Evolutionary conservation across 148 eudicot species (phyloP).

Genomic region (Amaranthus hypochondriacus): DNA sequence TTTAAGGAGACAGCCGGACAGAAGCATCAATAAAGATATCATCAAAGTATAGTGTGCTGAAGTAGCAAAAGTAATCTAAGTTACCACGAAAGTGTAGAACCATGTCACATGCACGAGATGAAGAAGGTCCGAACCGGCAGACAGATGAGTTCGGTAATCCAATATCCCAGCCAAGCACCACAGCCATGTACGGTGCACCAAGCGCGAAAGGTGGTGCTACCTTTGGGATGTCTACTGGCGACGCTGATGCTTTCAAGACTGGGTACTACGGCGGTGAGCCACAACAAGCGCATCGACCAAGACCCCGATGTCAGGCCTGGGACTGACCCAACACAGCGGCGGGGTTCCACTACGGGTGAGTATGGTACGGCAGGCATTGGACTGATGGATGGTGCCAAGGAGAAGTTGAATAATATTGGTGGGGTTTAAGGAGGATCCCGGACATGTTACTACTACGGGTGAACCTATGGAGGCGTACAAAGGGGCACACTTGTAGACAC

Average conservation of each 20-base stretch:
- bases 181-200: constrained; percentile 20
- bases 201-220: constrained; percentile 15
- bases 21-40: no score
- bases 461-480: constrained; percentile 17
- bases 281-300: neutral
- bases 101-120: constrained; percentile 16
- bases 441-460: constrained; percentile 18
- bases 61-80: no score
- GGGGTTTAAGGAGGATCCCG: constrained; percentile 22
- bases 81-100: neutral
- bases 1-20: no score
- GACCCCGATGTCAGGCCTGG: neutral
- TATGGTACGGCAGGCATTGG: constrained; percentile 15
- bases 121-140: constrained; percentile 11
- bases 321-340: constrained; percentile 16
- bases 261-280: constrained; percentile 9
- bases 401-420: constrained; percentile 16
- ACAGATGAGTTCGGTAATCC: constrained; percentile 27
- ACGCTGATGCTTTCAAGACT: constrained; percentile 9
- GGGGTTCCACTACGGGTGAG: constrained; percentile 23
- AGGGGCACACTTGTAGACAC: no score
- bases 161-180: constrained; percentile 20
- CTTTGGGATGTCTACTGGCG: constrained; percentile 8
- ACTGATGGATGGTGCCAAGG: constrained; percentile 22
- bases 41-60: no score